These are phyloP conservation scores for Epichloe hybrida DNA, from an alignment of 2,329 filamentous ascomycete species.

Conservation along the genomic window DNA sequence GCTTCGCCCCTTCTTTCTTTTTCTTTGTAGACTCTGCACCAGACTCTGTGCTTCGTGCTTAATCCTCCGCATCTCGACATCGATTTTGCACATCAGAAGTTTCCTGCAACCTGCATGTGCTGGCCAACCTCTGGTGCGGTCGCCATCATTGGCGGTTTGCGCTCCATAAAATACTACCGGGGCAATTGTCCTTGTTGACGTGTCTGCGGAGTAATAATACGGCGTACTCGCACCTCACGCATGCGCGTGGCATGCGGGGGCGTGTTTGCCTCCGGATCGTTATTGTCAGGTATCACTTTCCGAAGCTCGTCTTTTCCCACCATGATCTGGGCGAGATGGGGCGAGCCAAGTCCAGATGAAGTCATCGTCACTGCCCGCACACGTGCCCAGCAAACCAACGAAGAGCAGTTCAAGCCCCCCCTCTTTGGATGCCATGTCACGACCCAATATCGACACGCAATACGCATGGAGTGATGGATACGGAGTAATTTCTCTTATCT, in stretches of 20 bases:
- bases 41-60: neutral
- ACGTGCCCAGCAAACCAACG: neutral
- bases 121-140: neutral
- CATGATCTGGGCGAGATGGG: neutral
- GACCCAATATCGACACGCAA: neutral
- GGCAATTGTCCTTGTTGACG: constrained; percentile 3
- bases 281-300: neutral
- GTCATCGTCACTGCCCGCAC: neutral
- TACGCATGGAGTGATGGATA: neutral
- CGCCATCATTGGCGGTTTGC: neutral
- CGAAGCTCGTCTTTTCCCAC: neutral
- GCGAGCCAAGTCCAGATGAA: neutral
- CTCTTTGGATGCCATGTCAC: neutral
- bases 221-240: too few species aligned
- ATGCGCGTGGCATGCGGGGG: neutral
- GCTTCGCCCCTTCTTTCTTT: neutral
- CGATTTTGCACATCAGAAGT: neutral
- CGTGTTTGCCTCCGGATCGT: neutral
- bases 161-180: neutral
- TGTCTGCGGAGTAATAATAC: constrained; percentile 1
- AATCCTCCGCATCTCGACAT: neutral
- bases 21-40: neutral
- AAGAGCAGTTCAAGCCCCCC: neutral
- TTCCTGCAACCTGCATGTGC: constrained; percentile 2
- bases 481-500: neutral